Evolutionary conservation across 2,329 filamentous ascomycete genomes (phyloP).

Genomic region (Thelonectria rubi): DNA sequence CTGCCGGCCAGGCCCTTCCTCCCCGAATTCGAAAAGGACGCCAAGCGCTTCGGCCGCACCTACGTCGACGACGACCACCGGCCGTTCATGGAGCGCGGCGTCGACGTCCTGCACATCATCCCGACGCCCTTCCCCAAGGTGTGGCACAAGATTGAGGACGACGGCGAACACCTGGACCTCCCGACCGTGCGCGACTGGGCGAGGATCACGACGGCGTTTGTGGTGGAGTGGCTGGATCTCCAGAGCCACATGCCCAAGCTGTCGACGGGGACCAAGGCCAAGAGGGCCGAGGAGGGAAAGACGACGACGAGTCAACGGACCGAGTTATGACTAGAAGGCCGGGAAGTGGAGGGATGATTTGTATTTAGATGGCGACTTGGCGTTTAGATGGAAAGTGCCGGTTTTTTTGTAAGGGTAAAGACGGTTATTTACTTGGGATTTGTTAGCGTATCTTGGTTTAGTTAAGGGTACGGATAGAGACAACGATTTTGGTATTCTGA

Average conservation of each 20-base stretch:
- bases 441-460: neutral
- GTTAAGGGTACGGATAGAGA: neutral
- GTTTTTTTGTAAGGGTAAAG: no score
- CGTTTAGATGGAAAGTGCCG: constrained; percentile 23
- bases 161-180: constrained; percentile 84
- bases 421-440: no score
- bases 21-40: constrained; percentile 65
- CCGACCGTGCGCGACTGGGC: constrained; percentile 88
- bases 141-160: constrained; percentile 88
- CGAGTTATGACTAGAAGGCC: constrained; percentile 42
- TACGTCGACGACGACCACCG: constrained; percentile 87
- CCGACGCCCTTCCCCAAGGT: constrained; percentile 81
- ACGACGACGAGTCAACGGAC: constrained; percentile 44
- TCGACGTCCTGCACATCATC: constrained; percentile 90
- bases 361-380: constrained; percentile 24
- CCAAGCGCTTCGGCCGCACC: constrained; percentile 56
- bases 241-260: constrained; percentile 49
- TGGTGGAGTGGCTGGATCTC: constrained; percentile 91
- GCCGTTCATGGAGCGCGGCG: constrained; percentile 87
- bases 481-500: neutral
- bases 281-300: constrained; percentile 40
- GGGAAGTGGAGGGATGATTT: constrained; percentile 5
- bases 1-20: constrained; percentile 66
- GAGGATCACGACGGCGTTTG: constrained; percentile 82
- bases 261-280: constrained; percentile 31